phyloP scores from a whole-genome alignment of 129 eudicot species.

The Flaveria trinervia region DNA sequence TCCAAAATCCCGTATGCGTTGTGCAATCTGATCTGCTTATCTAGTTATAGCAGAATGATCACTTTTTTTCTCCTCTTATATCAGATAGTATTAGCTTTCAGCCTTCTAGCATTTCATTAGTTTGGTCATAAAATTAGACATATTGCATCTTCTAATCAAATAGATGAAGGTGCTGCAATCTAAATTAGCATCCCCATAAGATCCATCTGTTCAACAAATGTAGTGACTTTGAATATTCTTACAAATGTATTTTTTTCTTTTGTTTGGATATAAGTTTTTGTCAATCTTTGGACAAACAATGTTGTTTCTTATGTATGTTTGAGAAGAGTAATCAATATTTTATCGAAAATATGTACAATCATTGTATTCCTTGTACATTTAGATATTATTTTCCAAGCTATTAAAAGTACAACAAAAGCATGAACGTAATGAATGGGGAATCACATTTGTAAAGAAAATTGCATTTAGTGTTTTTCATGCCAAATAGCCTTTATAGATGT shows the following conservation, averaged over 20 bases:
- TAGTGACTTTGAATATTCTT: not conserved
- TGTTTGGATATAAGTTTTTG: not conserved
- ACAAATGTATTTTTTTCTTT: not conserved
- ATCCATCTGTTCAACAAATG: not conserved
- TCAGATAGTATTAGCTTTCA: constrained; percentile 2
- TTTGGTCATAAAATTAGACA: not conserved
- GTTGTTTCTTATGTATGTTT: constrained; percentile 2
- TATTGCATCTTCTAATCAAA: not conserved
- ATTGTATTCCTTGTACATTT: not conserved
- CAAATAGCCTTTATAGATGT: not conserved
- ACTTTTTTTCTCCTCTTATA: not conserved
- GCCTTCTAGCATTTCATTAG: not conserved
- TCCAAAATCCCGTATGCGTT: not conserved
- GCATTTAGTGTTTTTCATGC: constrained; percentile 7
- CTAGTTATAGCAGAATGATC: constrained; percentile 5
- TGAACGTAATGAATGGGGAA: not conserved
- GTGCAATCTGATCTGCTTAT: not conserved
- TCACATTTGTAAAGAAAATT: not conserved
- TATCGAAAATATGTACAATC: not conserved
- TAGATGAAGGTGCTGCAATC: not conserved
- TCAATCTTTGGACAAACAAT: constrained; percentile 4
- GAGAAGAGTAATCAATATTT: not conserved
- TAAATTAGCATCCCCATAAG: not conserved
- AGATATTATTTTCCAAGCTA: not conserved
- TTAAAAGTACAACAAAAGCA: not conserved